Percentiles rank a stretch among this genome's conserved stretches.
Conservation (phyloP, 2,329 filamentous ascomycete species). For the Arthroderma uncinatum region DNA sequence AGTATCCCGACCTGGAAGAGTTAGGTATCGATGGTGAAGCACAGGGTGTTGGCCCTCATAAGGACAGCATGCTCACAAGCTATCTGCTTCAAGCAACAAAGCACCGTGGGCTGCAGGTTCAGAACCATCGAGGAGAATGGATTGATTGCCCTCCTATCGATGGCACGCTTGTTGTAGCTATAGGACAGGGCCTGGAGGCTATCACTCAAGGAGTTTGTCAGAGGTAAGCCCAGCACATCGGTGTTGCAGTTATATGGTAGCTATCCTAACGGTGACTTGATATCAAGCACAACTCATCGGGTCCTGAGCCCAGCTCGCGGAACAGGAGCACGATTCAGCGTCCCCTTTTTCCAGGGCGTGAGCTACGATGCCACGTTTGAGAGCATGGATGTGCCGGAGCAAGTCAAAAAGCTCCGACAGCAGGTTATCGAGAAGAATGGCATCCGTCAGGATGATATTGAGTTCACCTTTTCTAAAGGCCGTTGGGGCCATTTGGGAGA, state of each 20-base stretch:
- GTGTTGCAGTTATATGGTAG: neutral
- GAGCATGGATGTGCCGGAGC: slow-evolving; percentile 57
- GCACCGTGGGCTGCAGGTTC: slow-evolving; percentile 71
- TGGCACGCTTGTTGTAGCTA: slow-evolving; percentile 73
- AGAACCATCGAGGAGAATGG: slow-evolving; percentile 68
- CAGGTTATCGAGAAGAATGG: slow-evolving; percentile 47
- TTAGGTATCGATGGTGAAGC: slow-evolving; percentile 41
- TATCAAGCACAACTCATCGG: slow-evolving; percentile 59
- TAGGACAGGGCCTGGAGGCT: slow-evolving; percentile 78
- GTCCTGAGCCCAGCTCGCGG: slow-evolving; percentile 64
- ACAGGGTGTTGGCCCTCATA: slow-evolving; percentile 63
- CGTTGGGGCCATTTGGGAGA: slow-evolving; percentile 60
- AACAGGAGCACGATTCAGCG: slow-evolving; percentile 60
- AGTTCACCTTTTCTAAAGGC: slow-evolving; percentile 72
- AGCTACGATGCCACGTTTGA: slow-evolving; percentile 69
- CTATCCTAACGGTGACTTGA: neutral
- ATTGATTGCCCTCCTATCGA: slow-evolving; percentile 67
- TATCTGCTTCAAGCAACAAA: slow-evolving; percentile 69
- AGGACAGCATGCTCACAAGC: slow-evolving; percentile 71
- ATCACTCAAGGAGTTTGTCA: slow-evolving; percentile 73
- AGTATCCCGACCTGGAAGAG: slow-evolving; percentile 64
- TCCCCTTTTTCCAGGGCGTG: slow-evolving; percentile 84
- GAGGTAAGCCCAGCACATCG: slow-evolving; percentile 19
- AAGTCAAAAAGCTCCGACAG: slow-evolving; percentile 51
- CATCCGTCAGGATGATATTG: slow-evolving; percentile 58